Conservation (phyloP, 139 green algal species). For the Picocystis salinarum region DNA sequence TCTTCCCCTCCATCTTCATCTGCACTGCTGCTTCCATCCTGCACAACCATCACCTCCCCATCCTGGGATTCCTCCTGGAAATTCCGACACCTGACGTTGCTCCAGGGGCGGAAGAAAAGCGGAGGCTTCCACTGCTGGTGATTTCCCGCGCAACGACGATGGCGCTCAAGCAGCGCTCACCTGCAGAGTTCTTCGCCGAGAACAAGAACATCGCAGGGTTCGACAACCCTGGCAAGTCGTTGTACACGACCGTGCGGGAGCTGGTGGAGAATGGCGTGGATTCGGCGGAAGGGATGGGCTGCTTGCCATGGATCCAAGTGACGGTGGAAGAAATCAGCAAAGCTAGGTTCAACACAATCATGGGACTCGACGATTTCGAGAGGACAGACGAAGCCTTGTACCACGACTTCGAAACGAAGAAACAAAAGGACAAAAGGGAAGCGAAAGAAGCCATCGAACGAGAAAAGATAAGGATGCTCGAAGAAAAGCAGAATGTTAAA, state of each 20-base stretch:
- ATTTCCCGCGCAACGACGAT: too few relatives aligned
- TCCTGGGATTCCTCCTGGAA: too few relatives aligned
- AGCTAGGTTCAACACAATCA: conserved; percentile 42
- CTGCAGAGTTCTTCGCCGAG: conserved; percentile 93
- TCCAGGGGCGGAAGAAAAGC: too few relatives aligned
- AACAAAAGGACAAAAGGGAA: conserved; percentile 45
- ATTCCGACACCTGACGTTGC: too few relatives aligned
- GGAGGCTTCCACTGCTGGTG: too few relatives aligned
- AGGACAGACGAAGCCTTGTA: conserved; percentile 75
- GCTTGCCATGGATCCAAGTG: conserved; percentile 47
- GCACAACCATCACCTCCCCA: too few relatives aligned
- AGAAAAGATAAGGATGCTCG: conserved; percentile 47
- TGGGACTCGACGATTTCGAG: conserved; percentile 54
- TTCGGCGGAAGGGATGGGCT: conserved; percentile 54
- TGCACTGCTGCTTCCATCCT: too few relatives aligned
- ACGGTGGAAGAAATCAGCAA: conserved; percentile 9
- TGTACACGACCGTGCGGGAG: conserved; percentile 90
- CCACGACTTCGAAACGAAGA: conserved; percentile 74
- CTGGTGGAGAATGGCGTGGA: conserved; percentile 91
- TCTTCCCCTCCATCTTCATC: too few relatives aligned
- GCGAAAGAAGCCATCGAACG: conserved; percentile 62
- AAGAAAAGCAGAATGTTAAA: conserved; percentile 26
- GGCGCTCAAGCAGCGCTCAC: conserved; percentile 58
- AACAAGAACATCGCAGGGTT: conserved; percentile 98
- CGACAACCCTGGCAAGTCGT: conserved; percentile 86